Evolutionary conservation across 2,329 filamentous ascomycete species (phyloP), one percentile per base, ranked within the genome.

Genomic region (Cercospora sp.): DNA sequence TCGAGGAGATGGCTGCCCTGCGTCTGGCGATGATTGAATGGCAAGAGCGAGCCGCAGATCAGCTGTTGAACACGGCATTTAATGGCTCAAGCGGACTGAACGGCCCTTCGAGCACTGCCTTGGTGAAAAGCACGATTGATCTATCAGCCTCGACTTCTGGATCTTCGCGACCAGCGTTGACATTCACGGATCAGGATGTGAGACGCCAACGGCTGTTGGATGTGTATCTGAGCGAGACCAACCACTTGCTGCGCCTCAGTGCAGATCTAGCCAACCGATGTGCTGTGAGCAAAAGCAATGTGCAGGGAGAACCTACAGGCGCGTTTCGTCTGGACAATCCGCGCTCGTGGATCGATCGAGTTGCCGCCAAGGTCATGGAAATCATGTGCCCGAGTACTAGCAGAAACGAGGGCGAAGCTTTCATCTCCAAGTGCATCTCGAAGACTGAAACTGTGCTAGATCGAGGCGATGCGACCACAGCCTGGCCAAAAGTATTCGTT

Each of bases 1-100:
- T 97, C 72, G 93, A 95, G 78, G 89, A 97, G 78, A 83, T 95
- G 53, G 88, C 90, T 12, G 93, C 94, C 28, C 83, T 99, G 75
- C 88, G 95, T 68, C 84, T 97, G 53, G 90, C 90, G 2, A 83
- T 96, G 6, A 81, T 95, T 57, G 95, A 98, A 84, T 91, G 91
- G 84, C 94, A 98, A 80, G 87, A 87, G 71, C 88, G 93, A 40
- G 84, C 93, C n/a, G 84, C 88, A n/a, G 84, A 85, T 57, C 89
- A 93, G 73, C 85, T 97, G 1, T 84, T 89, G 51, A 69, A 68
- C 40, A 68, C 72, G 5, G 87, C 71, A 86, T 66, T 64, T 55
- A 71, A 67, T 68, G 63, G 63, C 5, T 16, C 66, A n/a, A 57
- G 60, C 18, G 28, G 63, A 13, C 45, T 66, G n/a, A 65, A 65